Base-by-base conservation (phyloP, 208 protist genomes). In the Crithidia bombi region DNA sequence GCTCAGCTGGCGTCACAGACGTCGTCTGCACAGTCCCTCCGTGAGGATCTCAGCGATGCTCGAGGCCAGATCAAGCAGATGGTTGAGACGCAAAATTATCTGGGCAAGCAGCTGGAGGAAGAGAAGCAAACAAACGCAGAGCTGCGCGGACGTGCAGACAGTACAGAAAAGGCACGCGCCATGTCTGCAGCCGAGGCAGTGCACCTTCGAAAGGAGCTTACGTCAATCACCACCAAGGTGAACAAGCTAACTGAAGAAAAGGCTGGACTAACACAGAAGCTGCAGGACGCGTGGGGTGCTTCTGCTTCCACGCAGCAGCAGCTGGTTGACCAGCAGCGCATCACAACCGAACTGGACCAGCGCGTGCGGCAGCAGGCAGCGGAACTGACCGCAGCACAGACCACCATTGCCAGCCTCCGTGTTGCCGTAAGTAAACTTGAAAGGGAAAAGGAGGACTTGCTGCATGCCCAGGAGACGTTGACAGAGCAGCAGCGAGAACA, bases 31-130 rank as follows among this genome's bases (percentile, higher is more conserved):
- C 36, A 66, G 6, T 35, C 49, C 3, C 36, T 57, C 28, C 68
- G 56, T 17, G 11, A 14, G 2, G 58, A 73, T 11, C 68, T 73
- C 3, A n/a, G 12, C 5, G 47, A 66, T 30, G 19, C 57, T 0
- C 68, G 58, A n/a, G 5, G 21, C 36, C 56, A 65, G 19, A 30
- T 67, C 0, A 23, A 25, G 23, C 57, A 67, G 41, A 52, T 74
- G 59, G 51, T 33, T 23, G 59, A 74, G 50, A 67, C 69, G 1
- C 69, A 74, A 21, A 51, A 51, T 11, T 33, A 55, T 28, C 23
- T 74, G 17, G 19, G 36, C 21, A 67, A 61, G 58, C 51, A 74
- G 33, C 19, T 74, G 59, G 58, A 59, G 49, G 17, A 17, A 0
- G 69, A 67, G n/a, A 74, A 47, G 35, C 10, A 38, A 23, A 25